phyloP scores from a whole-genome alignment of 1,139 yeast species.

The Zygosaccharomyces sapae region DNA sequence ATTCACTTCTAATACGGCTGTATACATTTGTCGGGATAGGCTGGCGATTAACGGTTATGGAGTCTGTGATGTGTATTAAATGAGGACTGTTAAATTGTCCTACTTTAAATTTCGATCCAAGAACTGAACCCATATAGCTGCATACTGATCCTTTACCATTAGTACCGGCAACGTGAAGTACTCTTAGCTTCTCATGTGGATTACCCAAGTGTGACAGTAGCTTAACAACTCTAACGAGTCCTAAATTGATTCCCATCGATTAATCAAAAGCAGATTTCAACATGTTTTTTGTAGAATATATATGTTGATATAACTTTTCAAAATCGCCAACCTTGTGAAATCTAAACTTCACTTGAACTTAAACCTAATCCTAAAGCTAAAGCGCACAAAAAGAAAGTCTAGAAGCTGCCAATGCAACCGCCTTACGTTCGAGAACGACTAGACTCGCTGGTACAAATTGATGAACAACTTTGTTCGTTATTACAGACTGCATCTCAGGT shows the following conservation, averaged over 20 bases:
- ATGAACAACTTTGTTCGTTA: constrained; percentile 39
- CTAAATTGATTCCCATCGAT: constrained; percentile 53
- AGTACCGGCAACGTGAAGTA: constrained; percentile 87
- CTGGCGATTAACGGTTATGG: constrained; percentile 59
- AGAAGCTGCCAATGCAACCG: constrained; percentile 26
- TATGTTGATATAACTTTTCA: too few species aligned
- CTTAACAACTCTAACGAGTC: constrained; percentile 55
- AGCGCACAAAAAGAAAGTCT: not conserved
- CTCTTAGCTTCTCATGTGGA: constrained; percentile 61
- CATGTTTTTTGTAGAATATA: too few species aligned
- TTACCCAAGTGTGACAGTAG: constrained; percentile 58
- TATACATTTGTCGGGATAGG: constrained; percentile 52
- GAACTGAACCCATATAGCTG: constrained; percentile 64
- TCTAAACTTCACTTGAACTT: not conserved
- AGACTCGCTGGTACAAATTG: constrained; percentile 39
- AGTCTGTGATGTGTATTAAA: constrained; percentile 65
- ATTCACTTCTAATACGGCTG: constrained; percentile 39
- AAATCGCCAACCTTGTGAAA: not conserved
- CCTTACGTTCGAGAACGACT: constrained; percentile 40
- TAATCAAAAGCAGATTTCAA: not conserved
- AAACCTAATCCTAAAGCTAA: not conserved
- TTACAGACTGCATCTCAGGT: constrained; percentile 41
- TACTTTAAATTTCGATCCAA: constrained; percentile 43
- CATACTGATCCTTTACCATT: constrained; percentile 93
- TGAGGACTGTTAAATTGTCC: constrained; percentile 92